Base-by-base conservation (phyloP, 2,329 filamentous ascomycete species). In the Colletotrichum sp. region DNA sequence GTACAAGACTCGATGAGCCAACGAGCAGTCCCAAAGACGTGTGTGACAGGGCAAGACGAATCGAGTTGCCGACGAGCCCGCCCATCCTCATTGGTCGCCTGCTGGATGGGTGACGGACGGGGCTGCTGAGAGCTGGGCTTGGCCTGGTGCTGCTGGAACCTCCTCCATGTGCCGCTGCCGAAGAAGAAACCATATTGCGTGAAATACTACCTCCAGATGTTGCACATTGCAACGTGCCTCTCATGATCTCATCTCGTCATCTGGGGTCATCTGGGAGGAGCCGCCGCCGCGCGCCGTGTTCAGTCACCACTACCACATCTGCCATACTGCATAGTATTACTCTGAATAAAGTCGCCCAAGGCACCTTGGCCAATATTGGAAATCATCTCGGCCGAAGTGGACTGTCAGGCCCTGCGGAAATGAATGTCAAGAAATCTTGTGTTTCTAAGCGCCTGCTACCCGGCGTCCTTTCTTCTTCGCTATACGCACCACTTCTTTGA, bases 181-280 rank as follows among this genome's bases (percentile, higher is more conserved):
- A 61, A 67, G 55, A 67, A 75, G 62, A 75, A 75, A 75, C 8
- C 15, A 65, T 43, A 22, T 22, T 52, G n/a, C n/a, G 43, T 52
- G 30, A 32, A 34, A 18, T 28, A 30, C 27, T 28, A 32, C 16
- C 43, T 15, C 22, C 61, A 25, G 16, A n/a, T 32, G 36, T 27
- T 10, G 34, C 43, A 56, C 27, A 30, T 30, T 70, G 56, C 67
- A 61, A 62, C 36, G 25, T 70, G 36, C 56, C 65, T 66, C 65
- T 52, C 43, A 52, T 22, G 43, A 52, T 52, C 28, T 32, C 58
- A 58, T 60, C 39, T 67, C 65, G 27, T 32, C 65, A 32, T 67
- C 65, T 56, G 28, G 28, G 18, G n/a, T 48, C 43, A 22, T n/a
- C 43, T 52, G 10, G 43, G 43, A 52, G 43, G 43, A 52, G 43